phyloP scores from a whole-genome alignment of 768 basidiomycete species.

The Macrolepiota albuminosa region DNA sequence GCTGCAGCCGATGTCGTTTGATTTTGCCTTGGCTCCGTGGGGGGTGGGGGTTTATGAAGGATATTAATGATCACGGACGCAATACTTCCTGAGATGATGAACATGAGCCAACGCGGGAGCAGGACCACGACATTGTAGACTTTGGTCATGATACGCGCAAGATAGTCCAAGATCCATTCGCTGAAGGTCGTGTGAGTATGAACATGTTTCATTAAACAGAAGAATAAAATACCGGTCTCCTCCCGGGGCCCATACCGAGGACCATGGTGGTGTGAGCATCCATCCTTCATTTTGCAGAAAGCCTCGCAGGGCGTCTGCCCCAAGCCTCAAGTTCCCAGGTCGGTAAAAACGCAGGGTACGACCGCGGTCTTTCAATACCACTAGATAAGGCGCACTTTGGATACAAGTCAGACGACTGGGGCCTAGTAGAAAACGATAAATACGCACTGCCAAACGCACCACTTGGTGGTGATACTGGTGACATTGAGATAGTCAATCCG shows the following conservation, averaged over 20 bases:
- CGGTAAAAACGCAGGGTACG: conserved; percentile 78
- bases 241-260: conserved; percentile 64
- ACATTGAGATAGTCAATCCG: conserved; percentile 88
- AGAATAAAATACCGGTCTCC: conserved; percentile 52
- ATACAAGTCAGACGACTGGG: conserved; percentile 1
- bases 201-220: neutral
- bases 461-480: conserved; percentile 78
- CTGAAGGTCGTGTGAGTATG: conserved; percentile 28
- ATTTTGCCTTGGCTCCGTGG: neutral
- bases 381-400: conserved; percentile 74
- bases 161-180: conserved; percentile 62
- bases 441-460: conserved; percentile 79
- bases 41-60: conserved; percentile 40
- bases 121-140: conserved; percentile 47
- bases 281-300: conserved; percentile 66
- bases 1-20: neutral
- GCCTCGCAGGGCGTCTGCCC: conserved; percentile 53
- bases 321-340: conserved; percentile 56
- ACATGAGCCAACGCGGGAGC: conserved; percentile 71
- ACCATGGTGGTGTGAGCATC: conserved; percentile 65
- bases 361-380: conserved; percentile 68
- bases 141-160: conserved; percentile 44
- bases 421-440: conserved; percentile 1
- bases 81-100: conserved; percentile 57
- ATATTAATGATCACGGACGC: conserved; percentile 66